Base-by-base conservation (phyloP, 1,284 basidiomycete species). In the Puccinia brachypodii region DNA sequence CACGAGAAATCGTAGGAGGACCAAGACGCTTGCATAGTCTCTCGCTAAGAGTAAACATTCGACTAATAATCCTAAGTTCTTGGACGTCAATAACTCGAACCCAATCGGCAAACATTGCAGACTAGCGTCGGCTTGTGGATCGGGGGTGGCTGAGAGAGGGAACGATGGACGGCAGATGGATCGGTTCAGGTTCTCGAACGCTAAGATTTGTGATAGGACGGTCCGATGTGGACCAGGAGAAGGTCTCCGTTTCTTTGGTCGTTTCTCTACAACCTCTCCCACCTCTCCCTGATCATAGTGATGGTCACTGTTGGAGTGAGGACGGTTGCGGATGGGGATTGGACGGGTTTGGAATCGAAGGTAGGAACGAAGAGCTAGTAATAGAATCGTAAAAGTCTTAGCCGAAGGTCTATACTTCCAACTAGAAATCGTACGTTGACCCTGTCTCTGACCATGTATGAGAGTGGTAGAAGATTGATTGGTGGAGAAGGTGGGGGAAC, bases 271-370 rank as follows among this genome's bases (percentile, higher is more conserved):
- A 25, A 42, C 28, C 14, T 44, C 42, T 3, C 25, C 8, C 7
- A 31, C 25, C n/a, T 7, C 9, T 31, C 25, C 8, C 8, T 58
- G 56, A 3, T 64, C 11, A 3, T 36, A 14, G 38, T 22, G 36
- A 64, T 31, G 28, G 36, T 62, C 28, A 62, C 9, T 25, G 31
- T 16, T 14, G 0, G 44, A 19, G 9, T 3, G 33, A 36, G 72
- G n/a, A 31, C 44, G 68, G n/a, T n/a, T n/a, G n/a, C n/a, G n/a
- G n/a, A n/a, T n/a, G 4, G 25, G 7, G 28, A 58, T 56, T 8
- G 72, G 50, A 1, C 75, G 58, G 36, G 75, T 66, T 66, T 77
- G 60, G 36, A 44, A 66, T 16, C 62, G 58, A 16, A 77, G 75
- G 14, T 66, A 40, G 25, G 3, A n/a, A 7, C 62, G 38, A 0